These are phyloP conservation scores for Emmonsiellopsis sp. DNA, from an alignment of 2,329 filamentous ascomycete species.

Conservation along the genomic window DNA sequence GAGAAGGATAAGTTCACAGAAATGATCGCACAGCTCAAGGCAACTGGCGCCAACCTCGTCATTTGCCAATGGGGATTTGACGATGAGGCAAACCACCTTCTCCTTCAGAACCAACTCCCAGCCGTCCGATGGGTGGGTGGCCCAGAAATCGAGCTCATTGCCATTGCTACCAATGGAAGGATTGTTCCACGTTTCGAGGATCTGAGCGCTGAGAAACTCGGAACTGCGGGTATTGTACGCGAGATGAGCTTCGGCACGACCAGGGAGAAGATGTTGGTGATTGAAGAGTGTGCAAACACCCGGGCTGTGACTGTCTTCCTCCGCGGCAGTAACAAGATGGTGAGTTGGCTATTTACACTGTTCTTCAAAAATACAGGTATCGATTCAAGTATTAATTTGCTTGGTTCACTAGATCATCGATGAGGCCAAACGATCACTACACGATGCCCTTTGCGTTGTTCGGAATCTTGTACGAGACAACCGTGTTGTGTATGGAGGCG, in stretches of 20 bases:
- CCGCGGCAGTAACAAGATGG: constrained; percentile 98
- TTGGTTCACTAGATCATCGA: constrained; percentile 69
- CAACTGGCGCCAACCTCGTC: constrained; percentile 89
- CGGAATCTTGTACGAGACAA: constrained; percentile 94
- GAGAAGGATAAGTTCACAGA: constrained; percentile 94
- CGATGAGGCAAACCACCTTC: constrained; percentile 94
- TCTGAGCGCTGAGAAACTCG: constrained; percentile 80
- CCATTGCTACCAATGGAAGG: constrained; percentile 94
- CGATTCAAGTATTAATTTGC: background rate
- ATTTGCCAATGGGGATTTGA: constrained; percentile 99
- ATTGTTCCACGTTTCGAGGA: constrained; percentile 98
- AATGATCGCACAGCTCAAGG: constrained; percentile 98
- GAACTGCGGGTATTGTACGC: constrained; percentile 76
- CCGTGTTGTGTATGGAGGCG: constrained; percentile 93
- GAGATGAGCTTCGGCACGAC: constrained; percentile 97
- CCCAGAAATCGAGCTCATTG: constrained; percentile 95
- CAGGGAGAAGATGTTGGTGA: constrained; percentile 98
- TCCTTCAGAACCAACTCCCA: constrained; percentile 90
- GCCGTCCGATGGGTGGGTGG: constrained; percentile 97
- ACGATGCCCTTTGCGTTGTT: constrained; percentile 95
- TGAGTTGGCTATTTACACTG: constrained; percentile 34
- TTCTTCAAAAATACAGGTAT: background rate
- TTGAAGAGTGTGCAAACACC: constrained; percentile 98
- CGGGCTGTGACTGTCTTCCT: constrained; percentile 94
- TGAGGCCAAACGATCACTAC: constrained; percentile 92